Base-by-base conservation (phyloP, 202 grass and related monocot genomes). In the Musa balbisiana region DNA sequence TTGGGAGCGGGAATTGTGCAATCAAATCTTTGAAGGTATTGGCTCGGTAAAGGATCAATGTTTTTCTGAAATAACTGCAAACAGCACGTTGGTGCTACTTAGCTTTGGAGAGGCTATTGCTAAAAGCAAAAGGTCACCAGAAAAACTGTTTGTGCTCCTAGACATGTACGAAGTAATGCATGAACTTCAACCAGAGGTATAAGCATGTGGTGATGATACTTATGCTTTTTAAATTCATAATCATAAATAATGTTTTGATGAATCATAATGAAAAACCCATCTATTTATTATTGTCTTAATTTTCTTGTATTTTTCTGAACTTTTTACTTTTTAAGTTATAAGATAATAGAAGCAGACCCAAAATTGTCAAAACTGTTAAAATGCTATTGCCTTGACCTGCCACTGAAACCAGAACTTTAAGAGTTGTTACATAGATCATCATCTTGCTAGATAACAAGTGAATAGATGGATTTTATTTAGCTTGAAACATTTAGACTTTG, bases 121-220 rank as follows among this genome's bases (percentile, higher is more conserved):
- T 83, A 98, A 88, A 80, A 94, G 95, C 83, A 98, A 94, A 81
- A 87, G 95, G 52, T 99, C 95, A 22, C 95, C 87, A 52, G 95
- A 99, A 84, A 99, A 99, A 72, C 71, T 99, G 1, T 94, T 99
- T 73, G 91, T 99, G 73, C 82, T 99, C 8, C 85, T 99, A 71
- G 95, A 99, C 81, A 99, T 99, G 95, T 99, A 99, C 13, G 95
- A 92, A 78, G 93, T 99, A 74, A 92, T 99, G 95, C 90, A 85
- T 20, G 95, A 99, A 79, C 89, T 99, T 80, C 95, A 94, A 87
- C 84, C 83, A 26, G 95, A 99, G 85, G 95, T 99, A 90, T 79
- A 68, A 62, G 62, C 26, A 51, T 13, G 11, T 50, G 33, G 33
- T 43, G 33, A 43, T 8, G 33, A 50, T 76, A 2, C 20, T 75